These are phyloP conservation scores for Lactifluus volemus DNA, from an alignment of 768 basidiomycete genomes.

Conservation along the genomic window DNA sequence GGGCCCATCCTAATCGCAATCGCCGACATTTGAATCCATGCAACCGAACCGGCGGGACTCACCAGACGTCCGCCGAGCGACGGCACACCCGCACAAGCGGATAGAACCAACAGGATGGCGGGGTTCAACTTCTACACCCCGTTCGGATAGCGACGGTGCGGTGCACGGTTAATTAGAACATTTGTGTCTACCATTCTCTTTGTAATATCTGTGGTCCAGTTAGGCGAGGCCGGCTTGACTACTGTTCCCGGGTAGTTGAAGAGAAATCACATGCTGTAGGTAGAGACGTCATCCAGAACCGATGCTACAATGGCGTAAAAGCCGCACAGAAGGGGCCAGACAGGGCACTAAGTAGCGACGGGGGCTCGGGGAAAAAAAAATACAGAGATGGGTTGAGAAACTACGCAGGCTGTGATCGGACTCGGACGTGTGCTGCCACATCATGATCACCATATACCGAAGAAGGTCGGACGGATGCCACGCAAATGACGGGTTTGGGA, in stretches of 20 bases:
- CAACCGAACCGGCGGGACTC: not conserved
- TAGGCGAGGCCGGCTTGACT: not conserved
- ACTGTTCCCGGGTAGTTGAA: not conserved
- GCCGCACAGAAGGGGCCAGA: not conserved
- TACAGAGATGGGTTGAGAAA: not conserved
- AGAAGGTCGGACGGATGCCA: not conserved
- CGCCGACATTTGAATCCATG: not conserved
- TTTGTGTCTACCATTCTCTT: not conserved
- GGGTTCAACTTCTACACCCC: not conserved
- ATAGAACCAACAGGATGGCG: not conserved
- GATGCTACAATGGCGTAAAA: not conserved
- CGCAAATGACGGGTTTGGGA: not conserved
- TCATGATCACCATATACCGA: not conserved
- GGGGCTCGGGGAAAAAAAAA: not conserved
- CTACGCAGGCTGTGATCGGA: not conserved
- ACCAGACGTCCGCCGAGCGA: not conserved
- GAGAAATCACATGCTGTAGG: not conserved
- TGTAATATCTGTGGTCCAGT: not conserved
- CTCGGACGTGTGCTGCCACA: not conserved
- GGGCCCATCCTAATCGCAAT: not conserved
- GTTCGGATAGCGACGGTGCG: not conserved
- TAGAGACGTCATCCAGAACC: not conserved
- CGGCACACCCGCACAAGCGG: not conserved
- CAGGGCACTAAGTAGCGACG: not conserved
- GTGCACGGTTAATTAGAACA: not conserved